Evolutionary conservation across 2,329 filamentous ascomycete species (phyloP), one percentile per base, ranked within the genome.

Genomic region (Achaetomium macrosporum): DNA sequence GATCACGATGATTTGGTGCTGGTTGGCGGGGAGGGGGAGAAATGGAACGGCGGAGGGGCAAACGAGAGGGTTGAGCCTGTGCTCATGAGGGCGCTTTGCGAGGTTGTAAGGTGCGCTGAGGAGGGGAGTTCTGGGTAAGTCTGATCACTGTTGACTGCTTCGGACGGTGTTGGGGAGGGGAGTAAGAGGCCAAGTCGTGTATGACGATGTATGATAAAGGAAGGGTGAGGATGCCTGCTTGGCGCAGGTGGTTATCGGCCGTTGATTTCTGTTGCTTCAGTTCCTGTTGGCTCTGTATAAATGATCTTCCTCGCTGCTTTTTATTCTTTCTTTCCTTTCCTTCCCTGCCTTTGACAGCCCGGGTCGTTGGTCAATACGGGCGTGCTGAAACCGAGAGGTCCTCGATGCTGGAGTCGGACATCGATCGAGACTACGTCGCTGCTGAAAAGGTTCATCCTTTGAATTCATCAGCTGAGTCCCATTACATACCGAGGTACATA

Each of bases 71-170:
- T 70, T 13, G 70, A 73, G 25, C 65, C 68, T 1, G 59, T 70
- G 11, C 65, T 74, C 43, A 60, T 74, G 61, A 64, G 70, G 35
- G 65, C 71, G 37, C 61, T 74, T 1, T 72, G 70, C 50, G 71
- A 74, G 62, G 60, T 73, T 31, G 73, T 75, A 41, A 68, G 71
- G 16, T 67, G 67, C 20, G 65, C 66, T 19, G 73, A 75, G 60
- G 70, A 73, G 56, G n/a, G 45, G 13, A 2, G 13, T 41, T 39
- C n/a, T n/a, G n/a, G n/a, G n/a, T n/a, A n/a, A n/a, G n/a, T 8
- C 8, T 8, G 36, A 10, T 20, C 11, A 12, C 11, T n/a, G 8
- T 43, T 15, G 16, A 35, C 7, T 35, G 33, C 11, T 11, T 15
- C 10, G 33, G 33, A 3, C 11, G 10, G 15, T 11, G 5, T 15